Evolutionary conservation across 352 stramenopile species (phyloP), one percentile per base, ranked within the genome.

Genomic region (Phytophthora sp.): DNA sequence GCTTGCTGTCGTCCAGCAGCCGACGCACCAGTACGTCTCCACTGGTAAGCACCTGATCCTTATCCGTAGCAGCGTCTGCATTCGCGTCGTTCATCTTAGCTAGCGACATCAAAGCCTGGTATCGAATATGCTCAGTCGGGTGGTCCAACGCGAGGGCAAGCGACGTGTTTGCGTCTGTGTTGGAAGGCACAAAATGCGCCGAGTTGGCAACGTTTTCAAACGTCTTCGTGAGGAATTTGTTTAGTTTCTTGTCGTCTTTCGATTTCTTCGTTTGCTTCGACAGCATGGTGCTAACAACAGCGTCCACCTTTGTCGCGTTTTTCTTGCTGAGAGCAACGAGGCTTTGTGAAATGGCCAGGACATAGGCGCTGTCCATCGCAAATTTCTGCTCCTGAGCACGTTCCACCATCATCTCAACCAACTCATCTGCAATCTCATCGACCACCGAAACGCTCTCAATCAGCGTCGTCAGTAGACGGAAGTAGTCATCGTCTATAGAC

Each of bases 61-160:
- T 72, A 21, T 21, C 29, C 3, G 44, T 45, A 15, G 21, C 20
- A 13, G 63, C 24, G n/a, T 63, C 71, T 15, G 41, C 57, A 11
- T 59, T 65, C 12, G 61, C 50, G 33, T 79, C 60, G 41, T 86
- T 67, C 66, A 90, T 76, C 58, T 88, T 86, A 8, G 76, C 70
- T n/a, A 96, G 63, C 16, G 77, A 77, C 60, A 84, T 66, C 46
- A 96, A 67, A 8, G 88, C 86, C 53, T 93, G 69, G 55, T 89
- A 88, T n/a, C 88, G 86, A 27, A 84, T 92, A 58, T 79, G 65
- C 50, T 89, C 86, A 8, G 74, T 93, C 42, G 85, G 80, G 52
- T 94, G 86, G 57, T 96, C 88, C 15, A 96, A 63, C 12, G 88
- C 86, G 4, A 94, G 71, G 5, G 86, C 77, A 7, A 96, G 57